Conservation (phyloP, 2,329 filamentous ascomycete species). For the Stemphylium beticola region DNA sequence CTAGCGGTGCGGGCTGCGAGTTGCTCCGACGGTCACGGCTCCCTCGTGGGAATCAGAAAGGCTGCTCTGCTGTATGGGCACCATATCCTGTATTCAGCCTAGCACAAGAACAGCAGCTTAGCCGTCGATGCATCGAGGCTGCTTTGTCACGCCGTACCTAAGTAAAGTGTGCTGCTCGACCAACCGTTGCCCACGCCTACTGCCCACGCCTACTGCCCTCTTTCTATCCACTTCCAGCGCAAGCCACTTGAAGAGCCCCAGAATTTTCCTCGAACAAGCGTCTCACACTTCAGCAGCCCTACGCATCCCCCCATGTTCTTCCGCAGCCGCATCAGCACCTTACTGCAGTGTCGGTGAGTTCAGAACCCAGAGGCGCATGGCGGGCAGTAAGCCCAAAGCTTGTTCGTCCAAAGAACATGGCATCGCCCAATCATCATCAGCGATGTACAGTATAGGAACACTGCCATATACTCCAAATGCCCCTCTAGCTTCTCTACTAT, state of each 20-base stretch:
- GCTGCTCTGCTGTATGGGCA: slow-evolving; percentile 22
- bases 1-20: neutral
- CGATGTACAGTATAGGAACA: slow-evolving; percentile 4
- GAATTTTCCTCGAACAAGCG: slow-evolving; percentile 22
- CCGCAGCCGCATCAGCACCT: slow-evolving; percentile 40
- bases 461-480: slow-evolving; percentile 2
- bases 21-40: slow-evolving; percentile 13
- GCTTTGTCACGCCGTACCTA: slow-evolving; percentile 29
- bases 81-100: slow-evolving; percentile 33
- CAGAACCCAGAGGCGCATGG: slow-evolving; percentile 21
- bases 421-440: slow-evolving; percentile 13
- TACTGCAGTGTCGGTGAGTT: slow-evolving; percentile 33
- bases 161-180: slow-evolving; percentile 12
- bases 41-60: slow-evolving; percentile 18
- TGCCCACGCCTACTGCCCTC: neutral
- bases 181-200: slow-evolving; percentile 4
- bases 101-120: slow-evolving; percentile 11
- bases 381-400: slow-evolving; percentile 33
- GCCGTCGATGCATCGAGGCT: slow-evolving; percentile 19
- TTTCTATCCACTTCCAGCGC: slow-evolving; percentile 6
- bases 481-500: slow-evolving; percentile 1
- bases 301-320: slow-evolving; percentile 35
- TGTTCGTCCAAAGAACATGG: slow-evolving; percentile 9
- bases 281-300: slow-evolving; percentile 33
- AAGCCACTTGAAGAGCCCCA: slow-evolving; percentile 28